These are phyloP conservation scores for Croton laevigatus DNA, from an alignment of 441 rosid genomes.

Conservation along the genomic window DNA sequence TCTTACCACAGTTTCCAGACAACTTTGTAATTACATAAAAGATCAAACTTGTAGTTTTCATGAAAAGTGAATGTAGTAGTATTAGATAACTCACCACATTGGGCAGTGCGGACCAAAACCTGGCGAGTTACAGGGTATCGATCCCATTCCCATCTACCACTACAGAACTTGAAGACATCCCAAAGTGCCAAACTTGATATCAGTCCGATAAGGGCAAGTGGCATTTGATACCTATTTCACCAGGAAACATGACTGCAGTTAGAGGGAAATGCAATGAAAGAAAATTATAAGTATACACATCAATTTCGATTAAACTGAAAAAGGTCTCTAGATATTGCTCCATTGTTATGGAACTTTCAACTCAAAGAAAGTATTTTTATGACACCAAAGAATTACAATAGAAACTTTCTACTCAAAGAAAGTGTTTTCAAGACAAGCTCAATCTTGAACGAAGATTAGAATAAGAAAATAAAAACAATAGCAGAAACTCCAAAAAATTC, in stretches of 20 bases:
- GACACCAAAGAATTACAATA: background rate
- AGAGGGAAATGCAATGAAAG: background rate
- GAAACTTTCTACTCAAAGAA: too few species aligned
- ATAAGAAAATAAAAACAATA: background rate
- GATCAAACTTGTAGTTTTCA: background rate
- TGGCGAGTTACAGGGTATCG: constrained; percentile 47
- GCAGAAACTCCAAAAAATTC: background rate
- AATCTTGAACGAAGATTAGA: background rate
- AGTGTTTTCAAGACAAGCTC: background rate
- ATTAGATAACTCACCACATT: constrained; percentile 56
- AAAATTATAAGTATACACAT: background rate
- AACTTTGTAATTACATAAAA: background rate
- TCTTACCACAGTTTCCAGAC: constrained; percentile 2
- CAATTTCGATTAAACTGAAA: background rate
- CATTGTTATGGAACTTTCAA: background rate
- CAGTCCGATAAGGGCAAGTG: constrained; percentile 79
- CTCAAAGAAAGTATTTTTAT: too few species aligned
- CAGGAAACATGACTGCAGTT: background rate
- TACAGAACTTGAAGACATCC: constrained; percentile 76
- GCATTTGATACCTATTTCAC: constrained; percentile 74
- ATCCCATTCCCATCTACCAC: constrained; percentile 65
- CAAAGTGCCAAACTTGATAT: constrained; percentile 78
- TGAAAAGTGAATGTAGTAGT: background rate
- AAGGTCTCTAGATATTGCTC: background rate
- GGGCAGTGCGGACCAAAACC: constrained; percentile 61